Base-by-base conservation (phyloP, 805 yeast genomes). In the Candida pini region DNA sequence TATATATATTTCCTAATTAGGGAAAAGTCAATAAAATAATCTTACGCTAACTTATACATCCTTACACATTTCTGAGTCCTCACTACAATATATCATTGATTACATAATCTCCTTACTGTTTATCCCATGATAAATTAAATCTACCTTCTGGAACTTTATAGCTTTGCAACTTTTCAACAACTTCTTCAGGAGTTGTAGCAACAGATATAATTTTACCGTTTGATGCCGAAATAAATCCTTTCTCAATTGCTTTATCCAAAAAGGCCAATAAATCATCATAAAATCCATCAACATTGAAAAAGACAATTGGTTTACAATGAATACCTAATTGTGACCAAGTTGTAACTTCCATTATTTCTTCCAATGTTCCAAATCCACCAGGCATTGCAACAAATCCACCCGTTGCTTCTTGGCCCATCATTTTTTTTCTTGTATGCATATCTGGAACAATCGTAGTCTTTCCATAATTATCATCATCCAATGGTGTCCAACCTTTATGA, bases 321-420 rank as follows among this genome's bases (percentile, higher is more conserved):
- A 87, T 86, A 22, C 89, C 92, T 49, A 87, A 68, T 65, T 87
- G 96, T 32, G 78, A 76, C 96, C 96, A 87, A 4, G 96, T 87
- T 39, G 82, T 81, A 36, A 85, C 81, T 64, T 87, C 96, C 80
- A 86, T 78, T 42, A 87, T 67, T 62, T 87, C 96, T 60, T 87
- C 96, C 53, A 85, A 62, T 6, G 95, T 86, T 33, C 96, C 96
- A 55, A 78, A 86, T 3, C 96, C 96, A 43, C 96, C 96, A 10
- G 96, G 95, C 63, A 87, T 69, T 0, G 95, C 95, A 29, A 87
- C 74, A 58, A 87, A 87, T 7, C 59, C 59, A 0, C 90, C 94
- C 46, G 77, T 77, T n/a, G 90, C 80, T 56, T 82, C 89, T 51
- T 73, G 70, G 19, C 88, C 94, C 96, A 87, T 87, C 66, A 82